Evolutionary conservation across 2,329 filamentous ascomycete genomes (phyloP).

Genomic region (Talaromyces sp.): DNA sequence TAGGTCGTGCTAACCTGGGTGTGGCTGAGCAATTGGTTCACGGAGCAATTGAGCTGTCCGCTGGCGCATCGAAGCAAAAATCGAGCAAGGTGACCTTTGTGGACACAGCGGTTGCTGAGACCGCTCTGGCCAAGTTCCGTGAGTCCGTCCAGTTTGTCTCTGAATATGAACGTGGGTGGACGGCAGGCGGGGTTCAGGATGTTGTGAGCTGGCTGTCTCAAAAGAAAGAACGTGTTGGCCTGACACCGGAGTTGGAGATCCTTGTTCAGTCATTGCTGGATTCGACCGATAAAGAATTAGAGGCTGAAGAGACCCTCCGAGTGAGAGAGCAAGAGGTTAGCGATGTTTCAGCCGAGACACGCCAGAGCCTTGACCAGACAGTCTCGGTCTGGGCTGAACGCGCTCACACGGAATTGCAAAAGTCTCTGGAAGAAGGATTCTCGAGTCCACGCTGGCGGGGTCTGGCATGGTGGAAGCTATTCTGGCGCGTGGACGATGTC

Average conservation of each 20-base stretch:
- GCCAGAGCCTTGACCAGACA: constrained; percentile 49
- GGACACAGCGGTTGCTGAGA: constrained; percentile 56
- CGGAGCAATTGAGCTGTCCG: constrained; percentile 39
- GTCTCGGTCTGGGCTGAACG: constrained; percentile 70
- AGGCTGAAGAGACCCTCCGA: constrained; percentile 22
- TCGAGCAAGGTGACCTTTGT: constrained; percentile 44
- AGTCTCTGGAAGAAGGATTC: constrained; percentile 73
- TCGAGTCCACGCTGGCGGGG: constrained; percentile 70
- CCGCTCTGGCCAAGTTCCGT: constrained; percentile 63
- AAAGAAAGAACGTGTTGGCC: constrained; percentile 31
- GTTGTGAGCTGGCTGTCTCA: constrained; percentile 59
- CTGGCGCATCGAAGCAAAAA: constrained; percentile 31
- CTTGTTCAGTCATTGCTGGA: constrained; percentile 63
- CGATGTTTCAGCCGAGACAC: constrained; percentile 38
- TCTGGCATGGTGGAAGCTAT: constrained; percentile 88
- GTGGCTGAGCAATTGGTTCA: constrained; percentile 26
- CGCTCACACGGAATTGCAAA: constrained; percentile 76
- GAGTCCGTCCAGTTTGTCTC: constrained; percentile 63
- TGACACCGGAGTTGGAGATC: constrained; percentile 61
- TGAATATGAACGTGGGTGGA: constrained; percentile 70
- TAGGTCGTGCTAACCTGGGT: constrained; percentile 25
- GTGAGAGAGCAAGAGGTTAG: constrained; percentile 23
- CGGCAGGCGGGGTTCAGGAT: constrained; percentile 60
- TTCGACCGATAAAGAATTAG: constrained; percentile 28
- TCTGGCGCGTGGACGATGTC: constrained; percentile 92